These are phyloP conservation scores for Lipomyces anomalus DNA, from an alignment of 805 yeast genomes.

Conservation along the genomic window DNA sequence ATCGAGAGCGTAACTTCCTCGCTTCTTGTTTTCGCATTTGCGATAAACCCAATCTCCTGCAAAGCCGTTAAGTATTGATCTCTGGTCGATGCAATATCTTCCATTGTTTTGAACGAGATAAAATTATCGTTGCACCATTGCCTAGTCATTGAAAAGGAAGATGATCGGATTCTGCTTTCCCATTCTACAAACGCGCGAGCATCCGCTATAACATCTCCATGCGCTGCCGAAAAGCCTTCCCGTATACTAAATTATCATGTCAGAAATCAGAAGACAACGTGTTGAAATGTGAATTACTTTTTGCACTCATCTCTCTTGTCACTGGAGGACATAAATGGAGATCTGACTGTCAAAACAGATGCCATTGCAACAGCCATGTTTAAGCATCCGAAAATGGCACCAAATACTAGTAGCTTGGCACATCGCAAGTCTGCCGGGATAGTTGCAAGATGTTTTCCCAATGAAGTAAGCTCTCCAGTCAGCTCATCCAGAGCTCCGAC, in stretches of 20 bases:
- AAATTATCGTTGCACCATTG: constrained; percentile 51
- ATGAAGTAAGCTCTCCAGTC: constrained; percentile 52
- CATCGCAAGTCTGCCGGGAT: constrained; percentile 80
- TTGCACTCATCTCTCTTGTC: constrained; percentile 66
- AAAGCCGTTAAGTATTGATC: constrained; percentile 65
- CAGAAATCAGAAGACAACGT: constrained; percentile 27
- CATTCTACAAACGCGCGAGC: constrained; percentile 56
- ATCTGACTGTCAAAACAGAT: constrained; percentile 64
- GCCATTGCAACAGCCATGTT: constrained; percentile 77
- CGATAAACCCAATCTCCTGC: constrained; percentile 72
- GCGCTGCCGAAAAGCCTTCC: constrained; percentile 35
- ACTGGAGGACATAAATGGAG: constrained; percentile 59
- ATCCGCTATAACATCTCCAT: constrained; percentile 74
- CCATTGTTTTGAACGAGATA: constrained; percentile 57
- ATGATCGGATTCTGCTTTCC: constrained; percentile 27
- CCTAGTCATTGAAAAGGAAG: constrained; percentile 22
- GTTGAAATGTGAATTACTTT: constrained; percentile 12
- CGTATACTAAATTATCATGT: constrained; percentile 19
- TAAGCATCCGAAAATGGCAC: constrained; percentile 77
- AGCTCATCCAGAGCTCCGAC: constrained; percentile 62
- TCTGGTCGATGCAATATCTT: constrained; percentile 66
- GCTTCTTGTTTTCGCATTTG: constrained; percentile 50
- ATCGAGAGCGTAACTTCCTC: constrained; percentile 33
- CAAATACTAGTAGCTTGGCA: constrained; percentile 74
- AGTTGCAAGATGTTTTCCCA: constrained; percentile 74